Evolutionary conservation across 306 rosid genomes (phyloP).

Genomic region (Cicer bijugum): DNA sequence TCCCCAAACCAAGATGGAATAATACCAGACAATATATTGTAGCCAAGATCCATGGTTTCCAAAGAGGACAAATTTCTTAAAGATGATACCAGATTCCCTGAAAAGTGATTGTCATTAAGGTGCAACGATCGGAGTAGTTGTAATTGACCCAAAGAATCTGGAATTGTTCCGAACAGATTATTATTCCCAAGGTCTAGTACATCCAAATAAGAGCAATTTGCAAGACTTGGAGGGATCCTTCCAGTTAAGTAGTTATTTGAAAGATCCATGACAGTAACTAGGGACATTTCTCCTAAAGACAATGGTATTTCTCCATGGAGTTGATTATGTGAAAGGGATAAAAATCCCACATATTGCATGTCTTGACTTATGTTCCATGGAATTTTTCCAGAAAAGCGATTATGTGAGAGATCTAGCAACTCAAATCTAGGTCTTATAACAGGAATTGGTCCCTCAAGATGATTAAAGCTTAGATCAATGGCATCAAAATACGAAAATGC

Average conservation of each 20-base stretch:
- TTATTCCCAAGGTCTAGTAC: conserved; percentile 6
- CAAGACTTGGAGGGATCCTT: background rate
- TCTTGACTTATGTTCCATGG: conserved; percentile 34
- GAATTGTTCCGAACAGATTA: background rate
- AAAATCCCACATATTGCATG: background rate
- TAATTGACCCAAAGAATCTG: background rate
- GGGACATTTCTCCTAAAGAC: background rate
- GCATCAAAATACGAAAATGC: background rate
- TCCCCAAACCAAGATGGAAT: conserved; percentile 1
- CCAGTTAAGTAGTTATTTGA: conserved; percentile 11
- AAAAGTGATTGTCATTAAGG: conserved; percentile 18
- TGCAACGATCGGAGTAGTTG: background rate
- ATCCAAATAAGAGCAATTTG: background rate
- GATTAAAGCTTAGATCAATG: conserved; percentile 18
- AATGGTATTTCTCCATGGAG: conserved; percentile 4
- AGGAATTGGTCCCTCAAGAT: background rate
- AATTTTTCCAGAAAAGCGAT: conserved; percentile 48
- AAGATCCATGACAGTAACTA: background rate
- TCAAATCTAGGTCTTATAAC: background rate
- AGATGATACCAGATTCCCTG: background rate
- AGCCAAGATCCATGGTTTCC: conserved; percentile 11
- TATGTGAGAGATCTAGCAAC: conserved; percentile 55
- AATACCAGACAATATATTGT: background rate
- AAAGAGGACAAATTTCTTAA: conserved; percentile 9
- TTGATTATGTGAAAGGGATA: conserved; percentile 3